Base-by-base conservation (phyloP, 2,329 filamentous ascomycete genomes). In the Xenoacremonium recifei region DNA sequence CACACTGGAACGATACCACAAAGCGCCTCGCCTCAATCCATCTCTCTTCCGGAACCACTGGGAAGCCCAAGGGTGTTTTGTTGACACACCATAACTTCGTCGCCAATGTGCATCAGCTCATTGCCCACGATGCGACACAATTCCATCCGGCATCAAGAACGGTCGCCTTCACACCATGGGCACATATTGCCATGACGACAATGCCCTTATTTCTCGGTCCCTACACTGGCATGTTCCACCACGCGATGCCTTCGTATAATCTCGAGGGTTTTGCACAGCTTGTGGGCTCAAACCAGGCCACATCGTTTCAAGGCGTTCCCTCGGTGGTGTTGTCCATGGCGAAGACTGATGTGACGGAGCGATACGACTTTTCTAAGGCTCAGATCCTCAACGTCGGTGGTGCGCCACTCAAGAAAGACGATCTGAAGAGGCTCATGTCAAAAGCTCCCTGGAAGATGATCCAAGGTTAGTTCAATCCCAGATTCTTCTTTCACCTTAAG, bases 61-160 rank as follows among this genome's bases (percentile, higher is more conserved):
- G 89, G 3, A 73, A 89, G 3, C 87, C 88, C 10, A 93, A 93
- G 60, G 89, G 88, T 12, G 88, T 93, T 10, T 80, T 85, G 63
- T 84, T 92, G 48, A 80, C 80, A 15, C 88, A 93, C 63, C 68
- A 71, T 44, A 85, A 87, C 53, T 88, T 88, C 57, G 76, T 89
- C 30, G 74, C 85, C 47, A 91, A 91, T 58, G 76, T 58, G 3
- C 35, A 49, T 17, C 68, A 71, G 30, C 65, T 70, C n/a, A 49
- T 66, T 9, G 49, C 59, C 0, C 63, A 68, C 23, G 68, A 70
- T 40, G 50, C 50, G 6, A 47, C 50, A 6, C 62, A 65, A 30
- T 69, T 69, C 47, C 51, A 63, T 37, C 51, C 63, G 1, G 58
- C 45, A 4, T 61, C 54, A 2, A 54, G 62, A 10, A 66, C 61